phyloP scores from a whole-genome alignment of 2,329 filamentous ascomycete genomes.

The Epichloe typhina region DNA sequence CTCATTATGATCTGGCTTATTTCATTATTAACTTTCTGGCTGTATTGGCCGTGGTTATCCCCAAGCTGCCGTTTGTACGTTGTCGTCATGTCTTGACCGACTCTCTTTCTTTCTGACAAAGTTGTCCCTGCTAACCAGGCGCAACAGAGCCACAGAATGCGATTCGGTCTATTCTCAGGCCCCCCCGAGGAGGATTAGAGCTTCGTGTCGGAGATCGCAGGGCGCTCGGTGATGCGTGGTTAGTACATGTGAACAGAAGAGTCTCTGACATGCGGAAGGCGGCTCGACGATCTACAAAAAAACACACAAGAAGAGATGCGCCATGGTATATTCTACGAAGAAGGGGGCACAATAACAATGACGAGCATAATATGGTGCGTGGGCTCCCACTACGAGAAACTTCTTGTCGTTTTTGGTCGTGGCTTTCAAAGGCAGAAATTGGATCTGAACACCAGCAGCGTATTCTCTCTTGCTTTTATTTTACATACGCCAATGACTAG shows the following conservation, averaged over 20 bases:
- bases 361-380: constrained; percentile 22
- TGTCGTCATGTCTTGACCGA: neutral
- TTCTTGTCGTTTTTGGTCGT: constrained; percentile 15
- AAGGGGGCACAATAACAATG: constrained; percentile 16
- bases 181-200: constrained; percentile 43
- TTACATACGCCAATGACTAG: constrained; percentile 1
- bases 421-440: constrained; percentile 14
- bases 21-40: constrained; percentile 96
- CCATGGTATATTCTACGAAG: constrained; percentile 3
- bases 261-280: neutral
- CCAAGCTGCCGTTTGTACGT: constrained; percentile 88
- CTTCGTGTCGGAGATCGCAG: constrained; percentile 3
- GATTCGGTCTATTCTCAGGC: constrained; percentile 61
- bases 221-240: constrained; percentile 1
- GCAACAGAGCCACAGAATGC: constrained; percentile 59
- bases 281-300: neutral
- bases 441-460: constrained; percentile 15
- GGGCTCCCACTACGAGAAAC: constrained; percentile 13
- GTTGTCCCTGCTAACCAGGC: constrained; percentile 12
- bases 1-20: constrained; percentile 92
- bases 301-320: constrained; percentile 4
- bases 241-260: neutral
- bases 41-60: constrained; percentile 83
- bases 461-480: constrained; percentile 6
- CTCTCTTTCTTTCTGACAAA: neutral